Conservation (phyloP, 192 early-diverging fungal genomes). For the Phycomyces blakesleeanus region DNA sequence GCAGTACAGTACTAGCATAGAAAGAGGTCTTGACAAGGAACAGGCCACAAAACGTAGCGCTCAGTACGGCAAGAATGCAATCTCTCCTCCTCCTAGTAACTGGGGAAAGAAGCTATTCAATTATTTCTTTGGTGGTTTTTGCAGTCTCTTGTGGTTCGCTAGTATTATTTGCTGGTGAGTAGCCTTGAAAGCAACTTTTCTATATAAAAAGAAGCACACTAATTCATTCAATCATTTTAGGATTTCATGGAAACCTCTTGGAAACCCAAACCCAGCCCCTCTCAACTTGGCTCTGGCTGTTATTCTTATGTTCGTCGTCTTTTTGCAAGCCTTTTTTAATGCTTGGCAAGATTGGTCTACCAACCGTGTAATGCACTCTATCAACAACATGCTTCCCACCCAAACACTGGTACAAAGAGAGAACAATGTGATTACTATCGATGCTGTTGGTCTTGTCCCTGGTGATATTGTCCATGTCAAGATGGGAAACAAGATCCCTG, state of each 20-base stretch:
- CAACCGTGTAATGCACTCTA: constrained; percentile 63
- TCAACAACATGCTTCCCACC: constrained; percentile 65
- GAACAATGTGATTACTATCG: constrained; percentile 55
- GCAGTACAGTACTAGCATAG: constrained; percentile 36
- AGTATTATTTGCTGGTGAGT: constrained; percentile 53
- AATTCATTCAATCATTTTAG: neutral
- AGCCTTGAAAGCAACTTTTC: neutral
- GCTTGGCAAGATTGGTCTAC: constrained; percentile 72
- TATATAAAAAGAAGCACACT: neutral
- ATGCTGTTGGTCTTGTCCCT: constrained; percentile 69
- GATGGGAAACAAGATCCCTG: constrained; percentile 79
- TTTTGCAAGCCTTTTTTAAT: constrained; percentile 64
- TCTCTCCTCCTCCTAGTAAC: constrained; percentile 36
- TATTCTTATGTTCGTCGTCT: constrained; percentile 61
- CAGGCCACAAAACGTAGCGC: constrained; percentile 29
- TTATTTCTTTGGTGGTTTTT: constrained; percentile 70
- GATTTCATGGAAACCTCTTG: constrained; percentile 61
- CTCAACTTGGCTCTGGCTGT: constrained; percentile 57
- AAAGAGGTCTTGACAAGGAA: constrained; percentile 33
- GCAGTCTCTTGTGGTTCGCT: constrained; percentile 64
- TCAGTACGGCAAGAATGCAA: constrained; percentile 41
- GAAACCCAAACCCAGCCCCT: constrained; percentile 44
- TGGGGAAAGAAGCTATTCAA: constrained; percentile 38
- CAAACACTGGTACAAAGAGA: constrained; percentile 69
- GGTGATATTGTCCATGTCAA: constrained; percentile 81